phyloP scores from a whole-genome alignment of 169 alveolate genomes.

The Cryptosporidium sp. region DNA sequence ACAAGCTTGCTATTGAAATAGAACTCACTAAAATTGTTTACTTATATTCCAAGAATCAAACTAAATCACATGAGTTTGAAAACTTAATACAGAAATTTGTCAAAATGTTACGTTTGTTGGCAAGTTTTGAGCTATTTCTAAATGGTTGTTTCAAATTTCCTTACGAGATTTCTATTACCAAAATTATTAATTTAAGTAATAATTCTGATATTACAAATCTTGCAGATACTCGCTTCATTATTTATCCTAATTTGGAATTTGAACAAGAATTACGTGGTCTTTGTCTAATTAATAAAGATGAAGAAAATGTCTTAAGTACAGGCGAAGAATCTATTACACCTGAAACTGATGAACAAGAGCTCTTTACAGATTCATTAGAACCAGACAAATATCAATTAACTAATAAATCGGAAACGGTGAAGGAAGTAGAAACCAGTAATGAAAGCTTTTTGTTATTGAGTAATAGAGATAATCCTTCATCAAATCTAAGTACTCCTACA shows the following conservation, averaged over 20 bases:
- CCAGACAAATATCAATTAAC: background rate
- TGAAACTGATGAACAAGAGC: background rate
- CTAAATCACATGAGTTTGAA: background rate
- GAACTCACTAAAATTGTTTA: constrained; percentile 3
- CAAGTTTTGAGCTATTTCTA: background rate
- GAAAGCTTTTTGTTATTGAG: background rate
- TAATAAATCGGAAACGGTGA: background rate
- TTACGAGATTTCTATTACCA: constrained; percentile 18
- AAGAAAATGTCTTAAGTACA: background rate
- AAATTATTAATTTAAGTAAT: background rate
- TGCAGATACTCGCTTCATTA: background rate
- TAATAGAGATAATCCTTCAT: too few species aligned
- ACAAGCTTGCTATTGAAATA: constrained; percentile 34
- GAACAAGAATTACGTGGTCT: background rate
- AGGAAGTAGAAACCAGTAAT: too few species aligned
- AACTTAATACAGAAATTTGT: constrained; percentile 2
- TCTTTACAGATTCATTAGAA: background rate
- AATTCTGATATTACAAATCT: background rate
- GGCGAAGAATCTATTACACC: background rate
- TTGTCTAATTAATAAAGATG: background rate
- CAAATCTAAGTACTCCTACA: too few species aligned
- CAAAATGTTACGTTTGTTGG: constrained; percentile 17
- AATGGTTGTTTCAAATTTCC: constrained; percentile 31
- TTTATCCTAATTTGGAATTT: background rate
- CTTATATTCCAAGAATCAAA: background rate